A percentile compares a stretch with the other conserved stretches of the same genome.
phyloP scores from a whole-genome alignment of 2,329 filamentous ascomycete species.

The Hansfordia pulvinata region DNA sequence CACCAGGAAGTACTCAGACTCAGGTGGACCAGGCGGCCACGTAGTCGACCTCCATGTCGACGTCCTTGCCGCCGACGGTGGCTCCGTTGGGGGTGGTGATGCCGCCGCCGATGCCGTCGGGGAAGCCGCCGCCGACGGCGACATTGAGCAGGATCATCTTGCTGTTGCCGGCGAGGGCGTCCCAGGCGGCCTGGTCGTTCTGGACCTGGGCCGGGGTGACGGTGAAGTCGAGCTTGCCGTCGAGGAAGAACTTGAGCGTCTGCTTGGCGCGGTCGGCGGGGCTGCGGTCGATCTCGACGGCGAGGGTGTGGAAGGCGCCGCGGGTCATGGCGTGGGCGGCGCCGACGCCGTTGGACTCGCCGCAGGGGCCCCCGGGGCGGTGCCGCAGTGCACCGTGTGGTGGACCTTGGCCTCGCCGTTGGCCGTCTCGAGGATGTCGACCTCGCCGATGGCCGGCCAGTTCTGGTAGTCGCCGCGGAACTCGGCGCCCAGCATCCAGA shows the following conservation, averaged over 20 bases:
- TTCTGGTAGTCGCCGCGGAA: background rate
- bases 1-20: too few species aligned
- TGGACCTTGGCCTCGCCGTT: conserved; percentile 22
- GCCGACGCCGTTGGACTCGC: conserved; percentile 22
- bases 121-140: conserved; percentile 24
- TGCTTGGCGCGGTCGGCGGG: conserved; percentile 14
- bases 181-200: conserved; percentile 15
- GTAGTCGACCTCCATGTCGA: conserved; percentile 7
- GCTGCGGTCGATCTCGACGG: conserved; percentile 19
- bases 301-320: conserved; percentile 18
- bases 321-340: conserved; percentile 8
- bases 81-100: conserved; percentile 17
- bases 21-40: conserved; percentile 2
- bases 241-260: conserved; percentile 20
- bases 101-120: conserved; percentile 16
- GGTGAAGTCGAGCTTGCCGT: conserved; percentile 14
- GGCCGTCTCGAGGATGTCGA: conserved; percentile 29
- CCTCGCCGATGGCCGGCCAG: conserved; percentile 19
- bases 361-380: conserved; percentile 23
- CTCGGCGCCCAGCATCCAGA: background rate
- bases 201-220: conserved; percentile 13
- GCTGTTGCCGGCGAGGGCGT: conserved; percentile 12
- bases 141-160: conserved; percentile 24
- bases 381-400: conserved; percentile 28
- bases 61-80: conserved; percentile 14